These are phyloP conservation scores for Cicer chorassanicum DNA, from an alignment of 306 rosid genomes.

Conservation along the genomic window DNA sequence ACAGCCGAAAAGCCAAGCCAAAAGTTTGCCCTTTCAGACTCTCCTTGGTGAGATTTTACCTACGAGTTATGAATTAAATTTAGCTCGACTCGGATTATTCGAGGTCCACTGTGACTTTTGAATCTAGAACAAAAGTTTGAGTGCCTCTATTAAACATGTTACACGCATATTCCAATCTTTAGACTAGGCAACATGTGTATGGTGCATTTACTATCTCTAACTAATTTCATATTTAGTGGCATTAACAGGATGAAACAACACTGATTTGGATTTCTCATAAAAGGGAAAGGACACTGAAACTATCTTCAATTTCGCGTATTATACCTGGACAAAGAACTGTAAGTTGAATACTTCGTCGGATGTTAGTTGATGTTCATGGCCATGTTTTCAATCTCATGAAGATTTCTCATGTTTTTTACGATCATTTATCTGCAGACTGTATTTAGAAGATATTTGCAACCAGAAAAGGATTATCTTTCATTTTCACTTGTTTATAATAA, in stretches of 20 bases:
- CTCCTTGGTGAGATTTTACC: constrained; percentile 62
- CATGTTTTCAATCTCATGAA: constrained; percentile 14
- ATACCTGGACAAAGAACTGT: constrained; percentile 90
- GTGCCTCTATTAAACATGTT: neutral
- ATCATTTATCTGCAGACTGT: constrained; percentile 61
- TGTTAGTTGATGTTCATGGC: neutral
- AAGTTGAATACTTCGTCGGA: constrained; percentile 50
- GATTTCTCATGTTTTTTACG: neutral
- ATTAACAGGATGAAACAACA: constrained; percentile 82
- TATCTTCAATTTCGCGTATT: constrained; percentile 60
- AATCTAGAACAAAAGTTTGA: neutral
- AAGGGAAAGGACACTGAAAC: constrained; percentile 70
- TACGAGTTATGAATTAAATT: constrained; percentile 4
- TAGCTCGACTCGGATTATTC: neutral
- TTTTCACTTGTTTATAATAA: constrained; percentile 79
- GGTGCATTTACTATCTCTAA: constrained; percentile 45
- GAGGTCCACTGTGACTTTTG: neutral
- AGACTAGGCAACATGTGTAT: constrained; percentile 19
- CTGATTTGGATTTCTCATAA: constrained; percentile 76
- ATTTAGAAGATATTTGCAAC: constrained; percentile 76
- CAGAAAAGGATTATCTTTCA: constrained; percentile 77
- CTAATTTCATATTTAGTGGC: constrained; percentile 55
- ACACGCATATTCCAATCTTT: constrained; percentile 5
- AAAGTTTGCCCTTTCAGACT: constrained; percentile 80
- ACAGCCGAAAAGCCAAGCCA: constrained; percentile 77